Percentiles rank a stretch among this genome's conserved stretches.
Conservation (phyloP, 2,329 filamentous ascomycete genomes). For the Waltergamsia citrina region DNA sequence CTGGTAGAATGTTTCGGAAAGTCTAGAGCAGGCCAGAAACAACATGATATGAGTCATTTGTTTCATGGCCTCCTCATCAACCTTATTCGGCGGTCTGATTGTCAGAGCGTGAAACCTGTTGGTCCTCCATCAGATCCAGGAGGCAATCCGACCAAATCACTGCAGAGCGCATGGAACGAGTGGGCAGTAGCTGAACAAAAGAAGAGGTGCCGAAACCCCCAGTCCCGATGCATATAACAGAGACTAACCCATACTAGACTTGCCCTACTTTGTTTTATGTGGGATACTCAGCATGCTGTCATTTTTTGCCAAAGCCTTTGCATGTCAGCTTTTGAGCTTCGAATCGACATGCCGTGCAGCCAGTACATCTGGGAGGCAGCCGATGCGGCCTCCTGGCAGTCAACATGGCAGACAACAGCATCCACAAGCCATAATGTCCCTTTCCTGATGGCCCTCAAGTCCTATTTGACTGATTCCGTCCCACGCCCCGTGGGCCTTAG, state of each 20-base stretch:
- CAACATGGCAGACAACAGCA: constrained; percentile 18
- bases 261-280: constrained; percentile 54
- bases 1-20: constrained; percentile 58
- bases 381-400: constrained; percentile 39
- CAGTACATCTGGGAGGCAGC: constrained; percentile 47
- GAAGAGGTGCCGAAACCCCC: constrained; percentile 31
- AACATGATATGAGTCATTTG: constrained; percentile 54
- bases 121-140: constrained; percentile 12
- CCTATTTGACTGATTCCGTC: constrained; percentile 39
- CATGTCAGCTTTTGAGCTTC: constrained; percentile 56
- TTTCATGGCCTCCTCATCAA: constrained; percentile 31
- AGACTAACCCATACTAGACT: constrained; percentile 21
- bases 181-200: constrained; percentile 48
- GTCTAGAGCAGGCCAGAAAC: constrained; percentile 50
- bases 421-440: constrained; percentile 16
- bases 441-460: constrained; percentile 44
- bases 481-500: constrained; percentile 31
- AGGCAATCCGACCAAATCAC: constrained; percentile 21
- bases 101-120: constrained; percentile 19
- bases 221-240: background rate
- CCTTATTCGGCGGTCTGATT: constrained; percentile 24
- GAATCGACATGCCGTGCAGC: constrained; percentile 44
- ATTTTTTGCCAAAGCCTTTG: constrained; percentile 57
- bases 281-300: constrained; percentile 56
- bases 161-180: constrained; percentile 38